phyloP scores from a whole-genome alignment of 345 rosid genomes.

The Durio zibethinus region DNA sequence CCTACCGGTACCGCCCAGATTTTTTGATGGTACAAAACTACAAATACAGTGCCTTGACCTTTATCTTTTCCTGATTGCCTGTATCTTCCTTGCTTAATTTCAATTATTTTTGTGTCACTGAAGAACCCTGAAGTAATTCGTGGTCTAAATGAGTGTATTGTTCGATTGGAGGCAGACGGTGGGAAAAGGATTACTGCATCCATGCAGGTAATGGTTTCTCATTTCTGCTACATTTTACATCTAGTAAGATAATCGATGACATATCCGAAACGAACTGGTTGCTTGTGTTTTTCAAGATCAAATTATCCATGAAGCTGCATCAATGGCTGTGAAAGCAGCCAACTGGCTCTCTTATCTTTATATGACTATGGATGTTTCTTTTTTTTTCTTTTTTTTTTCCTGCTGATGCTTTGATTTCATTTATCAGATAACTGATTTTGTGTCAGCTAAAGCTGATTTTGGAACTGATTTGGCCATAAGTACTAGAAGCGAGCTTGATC shows the following conservation, averaged over 20 bases:
- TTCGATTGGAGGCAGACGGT: slow-evolving; percentile 73
- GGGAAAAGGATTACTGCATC: slow-evolving; percentile 72
- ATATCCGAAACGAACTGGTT: background rate
- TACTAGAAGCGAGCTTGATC: slow-evolving; percentile 80
- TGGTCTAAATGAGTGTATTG: slow-evolving; percentile 87
- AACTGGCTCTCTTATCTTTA: background rate
- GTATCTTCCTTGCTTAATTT: slow-evolving; percentile 4
- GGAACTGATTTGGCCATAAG: slow-evolving; percentile 83
- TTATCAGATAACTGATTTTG: slow-evolving; percentile 73
- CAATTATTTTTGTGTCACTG: slow-evolving; percentile 9
- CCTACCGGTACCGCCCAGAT: slow-evolving; percentile 72
- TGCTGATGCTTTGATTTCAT: background rate
- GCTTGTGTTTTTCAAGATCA: slow-evolving; percentile 10
- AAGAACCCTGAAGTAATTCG: slow-evolving; percentile 81
- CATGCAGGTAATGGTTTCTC: slow-evolving; percentile 64
- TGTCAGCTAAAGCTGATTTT: slow-evolving; percentile 73
- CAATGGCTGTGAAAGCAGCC: background rate
- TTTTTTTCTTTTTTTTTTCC: background rate
- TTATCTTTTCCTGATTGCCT: background rate
- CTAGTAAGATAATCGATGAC: background rate
- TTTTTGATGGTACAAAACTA: slow-evolving; percentile 53
- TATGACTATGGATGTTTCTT: background rate
- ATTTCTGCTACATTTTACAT: slow-evolving; percentile 1
- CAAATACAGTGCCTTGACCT: background rate
- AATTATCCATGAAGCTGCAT: background rate